Evolutionary conservation across 2,329 filamentous ascomycete species (phyloP).

Genomic region (Pleomassaria siparia): DNA sequence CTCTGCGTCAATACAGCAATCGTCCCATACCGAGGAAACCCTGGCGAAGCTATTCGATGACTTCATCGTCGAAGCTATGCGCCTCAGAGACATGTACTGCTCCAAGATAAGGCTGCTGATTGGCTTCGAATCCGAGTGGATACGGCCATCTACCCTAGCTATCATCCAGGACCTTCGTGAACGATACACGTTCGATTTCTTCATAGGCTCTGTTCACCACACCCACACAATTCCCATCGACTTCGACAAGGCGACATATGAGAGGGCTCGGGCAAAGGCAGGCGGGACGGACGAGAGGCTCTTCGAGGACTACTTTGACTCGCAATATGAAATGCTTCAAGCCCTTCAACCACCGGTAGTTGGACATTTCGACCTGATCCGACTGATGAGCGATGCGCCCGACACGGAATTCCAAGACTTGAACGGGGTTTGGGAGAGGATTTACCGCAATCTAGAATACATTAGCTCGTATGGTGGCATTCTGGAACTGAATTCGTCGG

Average conservation of each 20-base stretch:
- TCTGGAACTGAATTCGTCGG: constrained; percentile 87
- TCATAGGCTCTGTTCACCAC: constrained; percentile 92
- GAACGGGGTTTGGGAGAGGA: constrained; percentile 69
- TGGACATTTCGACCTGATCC: constrained; percentile 91
- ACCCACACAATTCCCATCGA: constrained; percentile 86
- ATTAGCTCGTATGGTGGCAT: constrained; percentile 75
- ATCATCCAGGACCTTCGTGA: constrained; percentile 62
- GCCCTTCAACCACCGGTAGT: constrained; percentile 74
- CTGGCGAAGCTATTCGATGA: constrained; percentile 59
- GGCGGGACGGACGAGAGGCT: constrained; percentile 64
- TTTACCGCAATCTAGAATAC: constrained; percentile 72
- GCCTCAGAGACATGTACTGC: constrained; percentile 71
- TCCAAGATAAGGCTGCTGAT: constrained; percentile 75
- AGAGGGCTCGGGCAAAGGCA: constrained; percentile 57
- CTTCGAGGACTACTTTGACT: constrained; percentile 84
- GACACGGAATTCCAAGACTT: constrained; percentile 61
- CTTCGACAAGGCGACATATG: constrained; percentile 71
- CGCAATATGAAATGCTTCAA: constrained; percentile 78
- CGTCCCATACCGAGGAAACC: constrained; percentile 31
- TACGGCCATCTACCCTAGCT: constrained; percentile 66
- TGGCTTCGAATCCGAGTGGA: constrained; percentile 93
- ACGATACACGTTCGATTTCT: constrained; percentile 75
- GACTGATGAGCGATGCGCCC: constrained; percentile 73
- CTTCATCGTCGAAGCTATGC: constrained; percentile 74
- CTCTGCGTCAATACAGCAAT: constrained; percentile 12